Percentiles rank a stretch among this genome's conserved stretches.
phyloP scores from a whole-genome alignment of 2,329 filamentous ascomycete genomes.

The Ophiocordyceps sinensis region DNA sequence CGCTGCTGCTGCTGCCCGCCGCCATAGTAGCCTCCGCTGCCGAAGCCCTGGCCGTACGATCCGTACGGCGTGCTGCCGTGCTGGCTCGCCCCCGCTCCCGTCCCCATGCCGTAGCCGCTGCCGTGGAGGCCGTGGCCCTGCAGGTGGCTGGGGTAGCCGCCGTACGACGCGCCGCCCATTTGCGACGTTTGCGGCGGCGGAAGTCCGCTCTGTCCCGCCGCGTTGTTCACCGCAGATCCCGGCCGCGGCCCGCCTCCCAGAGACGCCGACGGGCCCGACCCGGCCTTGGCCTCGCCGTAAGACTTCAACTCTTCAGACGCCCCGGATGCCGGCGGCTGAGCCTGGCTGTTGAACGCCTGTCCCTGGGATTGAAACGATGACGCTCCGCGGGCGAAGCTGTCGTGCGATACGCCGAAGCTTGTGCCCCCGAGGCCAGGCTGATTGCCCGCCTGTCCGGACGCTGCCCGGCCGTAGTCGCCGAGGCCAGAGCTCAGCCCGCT shows the following conservation, averaged over 20 bases:
- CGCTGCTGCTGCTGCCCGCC: conserved; percentile 26
- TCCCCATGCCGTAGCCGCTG: conserved; percentile 40
- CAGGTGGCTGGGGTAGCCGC: conserved; percentile 40
- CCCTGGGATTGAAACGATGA: conserved; percentile 40
- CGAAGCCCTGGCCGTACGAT: conserved; percentile 35
- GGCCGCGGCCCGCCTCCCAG: conserved; percentile 38
- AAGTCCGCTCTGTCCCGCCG: conserved; percentile 36
- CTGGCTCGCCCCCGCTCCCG: conserved; percentile 34
- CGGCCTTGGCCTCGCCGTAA: conserved; percentile 40
- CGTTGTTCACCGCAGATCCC: conserved; percentile 41
- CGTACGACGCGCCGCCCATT: conserved; percentile 37
- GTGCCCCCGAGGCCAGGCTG: conserved; percentile 35
- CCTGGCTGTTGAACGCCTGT: conserved; percentile 37
- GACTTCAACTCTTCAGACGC: conserved; percentile 42
- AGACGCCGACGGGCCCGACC: conserved; percentile 40
- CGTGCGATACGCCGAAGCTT: conserved; percentile 39
- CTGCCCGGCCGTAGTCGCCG: conserved; percentile 39
- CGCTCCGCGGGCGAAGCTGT: conserved; percentile 37
- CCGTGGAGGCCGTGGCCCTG: conserved; percentile 38
- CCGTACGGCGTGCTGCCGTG: conserved; percentile 38
- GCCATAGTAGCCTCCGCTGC: conserved; percentile 31
- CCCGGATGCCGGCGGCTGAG: conserved; percentile 28
- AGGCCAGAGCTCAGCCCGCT: conserved; percentile 34
- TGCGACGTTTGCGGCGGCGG: conserved; percentile 42
- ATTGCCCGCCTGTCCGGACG: conserved; percentile 31